Percentiles rank a stretch among this genome's conserved stretches.
These are phyloP conservation scores for Blumeria graminis DNA, from an alignment of 2,329 filamentous ascomycete species.

Conservation along the genomic window DNA sequence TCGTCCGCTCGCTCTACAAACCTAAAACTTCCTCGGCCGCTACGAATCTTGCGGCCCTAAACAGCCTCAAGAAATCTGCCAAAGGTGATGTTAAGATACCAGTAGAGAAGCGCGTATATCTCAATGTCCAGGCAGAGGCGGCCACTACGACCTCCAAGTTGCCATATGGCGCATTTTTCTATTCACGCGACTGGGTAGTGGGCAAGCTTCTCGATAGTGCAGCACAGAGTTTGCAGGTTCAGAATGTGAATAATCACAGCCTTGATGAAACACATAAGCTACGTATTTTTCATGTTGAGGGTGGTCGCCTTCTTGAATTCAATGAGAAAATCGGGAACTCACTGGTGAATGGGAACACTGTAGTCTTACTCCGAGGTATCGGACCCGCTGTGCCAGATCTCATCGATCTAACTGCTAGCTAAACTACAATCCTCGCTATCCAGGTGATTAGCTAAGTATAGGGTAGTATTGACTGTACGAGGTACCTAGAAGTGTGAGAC, in stretches of 20 bases:
- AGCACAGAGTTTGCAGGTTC: constrained; percentile 50
- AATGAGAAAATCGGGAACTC: constrained; percentile 57
- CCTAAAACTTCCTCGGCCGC: constrained; percentile 38
- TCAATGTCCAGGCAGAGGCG: constrained; percentile 75
- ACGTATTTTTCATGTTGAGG: constrained; percentile 81
- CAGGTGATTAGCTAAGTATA: no score
- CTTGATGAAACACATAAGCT: constrained; percentile 56
- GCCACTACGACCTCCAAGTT: constrained; percentile 66
- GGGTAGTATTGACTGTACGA: no score
- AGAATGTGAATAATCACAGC: constrained; percentile 63
- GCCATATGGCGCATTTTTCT: constrained; percentile 62
- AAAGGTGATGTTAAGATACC: constrained; percentile 74
- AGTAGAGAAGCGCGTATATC: constrained; percentile 63
- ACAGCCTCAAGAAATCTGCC: constrained; percentile 60
- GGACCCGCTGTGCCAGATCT: constrained; percentile 50
- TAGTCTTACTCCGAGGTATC: constrained; percentile 69
- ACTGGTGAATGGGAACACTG: constrained; percentile 63
- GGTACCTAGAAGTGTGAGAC: no score
- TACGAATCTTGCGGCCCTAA: constrained; percentile 42
- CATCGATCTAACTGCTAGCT: constrained; percentile 23
- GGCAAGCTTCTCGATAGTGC: constrained; percentile 61
- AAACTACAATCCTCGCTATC: background rate
- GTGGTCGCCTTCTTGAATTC: constrained; percentile 66
- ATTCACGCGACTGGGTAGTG: constrained; percentile 68
- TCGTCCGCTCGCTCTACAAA: constrained; percentile 29